Base-by-base conservation (phyloP, 2,329 filamentous ascomycete species). In the Xylariaceae sp. region DNA sequence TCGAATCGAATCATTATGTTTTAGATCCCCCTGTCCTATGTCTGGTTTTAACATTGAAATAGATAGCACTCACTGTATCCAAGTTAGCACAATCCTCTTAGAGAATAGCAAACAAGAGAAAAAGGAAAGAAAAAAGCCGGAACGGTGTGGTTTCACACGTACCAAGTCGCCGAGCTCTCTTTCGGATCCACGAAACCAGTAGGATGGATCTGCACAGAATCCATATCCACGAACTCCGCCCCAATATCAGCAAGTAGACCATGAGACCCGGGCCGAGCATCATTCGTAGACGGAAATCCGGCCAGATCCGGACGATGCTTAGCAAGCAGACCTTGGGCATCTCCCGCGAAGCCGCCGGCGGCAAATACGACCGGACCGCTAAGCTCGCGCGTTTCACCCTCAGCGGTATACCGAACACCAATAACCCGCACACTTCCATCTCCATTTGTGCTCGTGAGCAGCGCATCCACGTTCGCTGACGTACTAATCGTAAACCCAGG, bases 231-330 rank as follows among this genome's bases (percentile, higher is more conserved):
- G 12, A 78, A 63, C 31, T 67, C 67, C 5, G 75, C 75, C 14
- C 72, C 73, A 0, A 71, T 66, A 1, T 63, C 63, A 0, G 67
- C 59, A 0, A 80, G 67, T 0, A 79, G 58, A 1, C 61, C 62
- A 50, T 84, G 81, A 2, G 80, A 73, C 0, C 79, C 82, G 0
- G 81, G 77, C 0, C 78, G 69, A 1, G 79, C 74, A 12, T 86
- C 82, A 57, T 86, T 86, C 1, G 84, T 87, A 0, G 83, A 85
- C 0, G 84, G 83, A 9, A 83, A 74, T 0, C 80, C 79, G 2
- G 72, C 71, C 0, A 87, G 72, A 59, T 87, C 83, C 0, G 82
- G 82, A 0, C 83, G 74, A 64, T 86, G 79, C 41, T 72, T 64
- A 1, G 77, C 74, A 1, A 87, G 65, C 38, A 86, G 62, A 0